Evolutionary conservation across 768 basidiomycete genomes (phyloP), one percentile per base, ranked within the genome.

Genomic region (Lactarius indigo): DNA sequence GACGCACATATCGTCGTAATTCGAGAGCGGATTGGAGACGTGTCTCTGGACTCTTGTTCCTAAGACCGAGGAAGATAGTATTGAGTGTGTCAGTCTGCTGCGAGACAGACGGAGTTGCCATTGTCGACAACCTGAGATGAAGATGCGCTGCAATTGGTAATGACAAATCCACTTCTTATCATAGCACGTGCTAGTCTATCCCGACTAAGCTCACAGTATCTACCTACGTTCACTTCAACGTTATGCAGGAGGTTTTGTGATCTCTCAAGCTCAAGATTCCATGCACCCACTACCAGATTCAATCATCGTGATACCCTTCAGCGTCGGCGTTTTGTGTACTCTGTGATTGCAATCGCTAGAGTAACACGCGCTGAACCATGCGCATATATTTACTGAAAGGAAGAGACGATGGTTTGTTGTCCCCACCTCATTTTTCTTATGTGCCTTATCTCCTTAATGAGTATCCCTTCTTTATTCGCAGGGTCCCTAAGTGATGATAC

Each of bases 21-120:
- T 92, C 89, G 52, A 82, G 76, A 15, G 92, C 92, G 63, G 90
- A 83, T 73, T 89, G 85, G 47, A 82, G 74, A 59, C 92, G 84
- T 17, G 81, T 78, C 8, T 94, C 91, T 52, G 82, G 80, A 74
- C 79, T 85, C 73, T 85, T 85, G 77, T 79, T 87, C 73, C 83
- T 85, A 58, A 92, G 82, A 12, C 83, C 83, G 68, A 82, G 81
- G 69, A 92, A 92, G 69, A 92, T 89, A 59, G 84, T 78, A 64
- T 82, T 82, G 44, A 91, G 82, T 61, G 83, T 81, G 59, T 90
- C 90, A 52, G 80, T 79, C 74, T 88, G 87, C 59, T 81, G 76
- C 39, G 84, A 79, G 68, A 84, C 81, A 62, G 81, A 78, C 67
- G 80, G 81, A 69, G 87, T 84, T 75, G 89, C 82, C 89, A 91